Evolutionary conservation across 495 filamentous ascomycete species (phyloP), one percentile per base, ranked within the genome.

Genomic region (Aspergillus diversus): DNA sequence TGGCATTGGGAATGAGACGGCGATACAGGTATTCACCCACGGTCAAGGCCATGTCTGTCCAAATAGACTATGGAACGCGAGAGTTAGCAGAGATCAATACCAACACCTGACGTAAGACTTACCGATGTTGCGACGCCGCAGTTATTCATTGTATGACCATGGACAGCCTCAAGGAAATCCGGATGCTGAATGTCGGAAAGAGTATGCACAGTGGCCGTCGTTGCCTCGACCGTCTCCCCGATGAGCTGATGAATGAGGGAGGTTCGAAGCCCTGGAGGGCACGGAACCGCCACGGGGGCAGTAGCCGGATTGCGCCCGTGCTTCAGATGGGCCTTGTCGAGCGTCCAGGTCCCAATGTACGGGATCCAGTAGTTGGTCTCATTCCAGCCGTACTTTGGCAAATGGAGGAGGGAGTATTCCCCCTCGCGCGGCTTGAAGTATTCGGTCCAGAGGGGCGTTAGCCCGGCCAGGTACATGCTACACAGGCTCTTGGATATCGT

Each of bases 381-480:
- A 42, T 75, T 67, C 60, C 60, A 63, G 13, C n/a, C 43, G 11
- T 63, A 63, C 3, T 32, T 57, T 5, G 60, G 60, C 4, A 63
- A 27, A 33, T 56, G 33, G 13, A 63, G 32, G 1, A 63, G 60
- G 3, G 43, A 16, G 2, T 51, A 46, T 3, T 7, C 17, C 16
- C 32, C 16, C 15, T 63, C 60, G 15, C 39, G 51, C 1, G 60
- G 60, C 16, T 33, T 32, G 9, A 42, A 33, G 33, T 65, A 89
- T 68, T 91, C 90, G 57, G 81, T 84, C 86, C 89, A 93, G 69
- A 85, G 71, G 55, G 91, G 69, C 27, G 82, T 77, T 5, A 87
- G 64, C 8, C 90, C 89, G 13, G 75, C 79, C 5, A 71, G 68
- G 69, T 91, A 82, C 17, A 92, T 73, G 3, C 79, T 75, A 52